Conservation (phyloP, 2,329 filamentous ascomycete genomes). For the Sphaerulina vaccinii region DNA sequence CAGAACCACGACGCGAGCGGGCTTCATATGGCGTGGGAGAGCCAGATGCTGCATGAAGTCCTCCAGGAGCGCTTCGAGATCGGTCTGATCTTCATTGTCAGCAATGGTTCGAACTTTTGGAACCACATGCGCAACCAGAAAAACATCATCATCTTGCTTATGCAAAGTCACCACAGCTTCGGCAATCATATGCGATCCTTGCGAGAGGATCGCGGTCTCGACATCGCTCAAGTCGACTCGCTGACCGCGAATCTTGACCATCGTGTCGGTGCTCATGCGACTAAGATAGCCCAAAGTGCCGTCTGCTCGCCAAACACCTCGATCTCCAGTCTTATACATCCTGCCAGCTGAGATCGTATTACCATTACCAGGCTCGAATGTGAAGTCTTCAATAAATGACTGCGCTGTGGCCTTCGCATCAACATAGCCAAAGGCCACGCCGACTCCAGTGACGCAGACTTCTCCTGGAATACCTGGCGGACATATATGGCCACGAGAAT, state of each 20-base stretch:
- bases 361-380: slow-evolving; percentile 2
- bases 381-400: slow-evolving; percentile 15
- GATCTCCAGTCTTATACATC: slow-evolving; percentile 45
- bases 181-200: slow-evolving; percentile 29
- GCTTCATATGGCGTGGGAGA: slow-evolving; percentile 41
- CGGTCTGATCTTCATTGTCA: background rate
- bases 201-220: slow-evolving; percentile 35
- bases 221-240: slow-evolving; percentile 52
- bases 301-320: slow-evolving; percentile 37
- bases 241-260: slow-evolving; percentile 49
- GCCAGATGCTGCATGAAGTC: slow-evolving; percentile 29
- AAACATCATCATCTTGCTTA: slow-evolving; percentile 23
- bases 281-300: slow-evolving; percentile 41
- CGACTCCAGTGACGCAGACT: slow-evolving; percentile 43
- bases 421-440: slow-evolving; percentile 41
- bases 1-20: slow-evolving; percentile 33
- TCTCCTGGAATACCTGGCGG: slow-evolving; percentile 47
- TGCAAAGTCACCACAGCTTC: slow-evolving; percentile 30
- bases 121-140: slow-evolving; percentile 41
- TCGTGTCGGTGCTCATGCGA: slow-evolving; percentile 44
- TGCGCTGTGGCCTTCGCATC: slow-evolving; percentile 20
- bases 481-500: slow-evolving; percentile 39
- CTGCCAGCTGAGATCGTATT: slow-evolving; percentile 2
- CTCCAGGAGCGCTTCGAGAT: slow-evolving; percentile 19
- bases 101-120: slow-evolving; percentile 16